Conservation (phyloP, 1,284 basidiomycete genomes). For the Apiotrichum akiyoshidainum region DNA sequence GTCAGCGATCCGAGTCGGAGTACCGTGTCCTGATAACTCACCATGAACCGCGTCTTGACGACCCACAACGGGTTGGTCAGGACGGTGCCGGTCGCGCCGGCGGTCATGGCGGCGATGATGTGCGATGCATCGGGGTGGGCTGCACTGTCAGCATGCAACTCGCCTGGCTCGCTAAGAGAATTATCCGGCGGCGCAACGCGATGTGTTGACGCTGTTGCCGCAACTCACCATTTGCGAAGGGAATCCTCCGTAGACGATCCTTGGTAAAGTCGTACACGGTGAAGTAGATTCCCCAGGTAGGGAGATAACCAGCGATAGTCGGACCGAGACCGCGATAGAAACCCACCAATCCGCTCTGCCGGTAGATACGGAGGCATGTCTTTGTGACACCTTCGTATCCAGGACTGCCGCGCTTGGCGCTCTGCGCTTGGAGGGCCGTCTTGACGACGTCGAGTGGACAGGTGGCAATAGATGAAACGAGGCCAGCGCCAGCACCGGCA, state of each 20-base stretch:
- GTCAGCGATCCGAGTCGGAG: neutral
- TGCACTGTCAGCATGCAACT: conserved; percentile 11
- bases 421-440: conserved; percentile 91
- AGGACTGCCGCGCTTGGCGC: conserved; percentile 60
- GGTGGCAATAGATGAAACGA: conserved; percentile 88
- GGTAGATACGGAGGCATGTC: conserved; percentile 68
- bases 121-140: conserved; percentile 54
- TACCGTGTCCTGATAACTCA: conserved; percentile 50
- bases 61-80: conserved; percentile 94
- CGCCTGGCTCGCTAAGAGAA: neutral
- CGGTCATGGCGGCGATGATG: conserved; percentile 86
- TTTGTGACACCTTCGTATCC: conserved; percentile 75
- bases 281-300: conserved; percentile 98
- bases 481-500: conserved; percentile 62
- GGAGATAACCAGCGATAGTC: conserved; percentile 90
- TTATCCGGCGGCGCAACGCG: neutral
- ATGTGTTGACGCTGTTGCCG: neutral
- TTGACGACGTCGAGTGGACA: conserved; percentile 98
- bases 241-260: conserved; percentile 62
- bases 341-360: conserved; percentile 74
- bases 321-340: conserved; percentile 91
- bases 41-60: conserved; percentile 97
- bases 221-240: conserved; percentile 12
- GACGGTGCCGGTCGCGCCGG: conserved; percentile 83
- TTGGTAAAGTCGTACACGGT: conserved; percentile 95